Conservation (phyloP, 495 filamentous ascomycete genomes). For the Xylaria sp. region DNA sequence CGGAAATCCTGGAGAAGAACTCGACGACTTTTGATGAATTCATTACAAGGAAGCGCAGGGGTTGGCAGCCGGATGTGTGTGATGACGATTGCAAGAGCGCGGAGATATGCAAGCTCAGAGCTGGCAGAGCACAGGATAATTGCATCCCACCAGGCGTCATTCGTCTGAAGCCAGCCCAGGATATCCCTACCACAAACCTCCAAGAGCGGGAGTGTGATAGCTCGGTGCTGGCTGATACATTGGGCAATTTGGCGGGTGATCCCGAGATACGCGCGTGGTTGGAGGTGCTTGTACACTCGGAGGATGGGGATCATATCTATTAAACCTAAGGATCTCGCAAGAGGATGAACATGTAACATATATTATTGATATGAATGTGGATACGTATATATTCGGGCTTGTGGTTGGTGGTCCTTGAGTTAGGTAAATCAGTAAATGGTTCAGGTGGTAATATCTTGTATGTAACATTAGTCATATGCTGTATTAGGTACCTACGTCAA, state of each 20-base stretch:
- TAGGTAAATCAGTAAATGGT: neutral
- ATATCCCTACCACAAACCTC: neutral
- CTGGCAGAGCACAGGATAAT: constrained; percentile 44
- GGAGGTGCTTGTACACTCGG: constrained; percentile 16
- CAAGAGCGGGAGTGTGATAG: constrained; percentile 34
- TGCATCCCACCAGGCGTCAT: constrained; percentile 33
- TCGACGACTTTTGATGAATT: constrained; percentile 35
- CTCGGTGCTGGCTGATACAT: constrained; percentile 34
- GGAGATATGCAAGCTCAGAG: constrained; percentile 44
- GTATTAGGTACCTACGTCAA: neutral
- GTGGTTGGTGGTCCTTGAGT: neutral
- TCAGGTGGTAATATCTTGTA: neutral
- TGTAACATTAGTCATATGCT: neutral
- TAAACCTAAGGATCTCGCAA: neutral
- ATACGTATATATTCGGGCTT: neutral
- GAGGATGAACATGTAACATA: neutral
- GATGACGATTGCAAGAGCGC: constrained; percentile 32
- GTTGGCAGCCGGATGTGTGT: constrained; percentile 35
- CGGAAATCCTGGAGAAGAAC: constrained; percentile 40
- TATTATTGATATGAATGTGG: neutral
- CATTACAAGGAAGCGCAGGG: constrained; percentile 36
- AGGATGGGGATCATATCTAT: neutral
- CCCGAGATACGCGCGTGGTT: constrained; percentile 26
- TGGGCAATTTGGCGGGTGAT: constrained; percentile 25
- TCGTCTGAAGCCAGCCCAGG: neutral